Evolutionary conservation across 177 flowering plant species (phyloP).

Genomic region (Telopea speciosissima): DNA sequence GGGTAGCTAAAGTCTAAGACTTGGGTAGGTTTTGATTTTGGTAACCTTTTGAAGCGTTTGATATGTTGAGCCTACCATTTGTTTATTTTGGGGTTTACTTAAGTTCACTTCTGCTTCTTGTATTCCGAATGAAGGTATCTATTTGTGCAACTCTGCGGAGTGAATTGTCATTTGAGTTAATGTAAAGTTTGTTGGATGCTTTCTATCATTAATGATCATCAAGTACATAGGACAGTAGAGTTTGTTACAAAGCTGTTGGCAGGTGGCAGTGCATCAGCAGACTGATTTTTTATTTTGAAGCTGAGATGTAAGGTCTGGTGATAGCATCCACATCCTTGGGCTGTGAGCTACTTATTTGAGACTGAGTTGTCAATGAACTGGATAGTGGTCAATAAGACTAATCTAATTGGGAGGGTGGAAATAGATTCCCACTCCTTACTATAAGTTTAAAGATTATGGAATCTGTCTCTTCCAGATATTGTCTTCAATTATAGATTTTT

Average conservation of each 20-base stretch:
- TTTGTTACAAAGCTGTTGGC: neutral
- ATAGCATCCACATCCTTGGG: neutral
- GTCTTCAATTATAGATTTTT: neutral
- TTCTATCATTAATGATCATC: neutral
- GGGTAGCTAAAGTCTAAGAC: neutral
- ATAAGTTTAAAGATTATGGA: neutral
- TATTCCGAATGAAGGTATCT: neutral
- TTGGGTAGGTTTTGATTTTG: constrained; percentile 5
- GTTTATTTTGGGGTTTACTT: neutral
- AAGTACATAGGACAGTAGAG: neutral
- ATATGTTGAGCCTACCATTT: neutral
- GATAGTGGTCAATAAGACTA: neutral
- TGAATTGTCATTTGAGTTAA: neutral
- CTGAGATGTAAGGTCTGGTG: neutral
- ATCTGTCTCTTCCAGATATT: neutral
- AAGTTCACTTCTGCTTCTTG: neutral
- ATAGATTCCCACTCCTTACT: neutral
- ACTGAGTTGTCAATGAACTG: neutral
- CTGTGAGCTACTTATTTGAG: neutral
- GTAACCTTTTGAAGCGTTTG: neutral
- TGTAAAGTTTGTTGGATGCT: neutral
- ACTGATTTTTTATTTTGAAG: neutral
- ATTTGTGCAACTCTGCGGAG: neutral
- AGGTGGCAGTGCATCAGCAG: neutral
- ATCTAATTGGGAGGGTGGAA: neutral